Conservation (phyloP, 116 monocot species). For the Iris pallida region DNA sequence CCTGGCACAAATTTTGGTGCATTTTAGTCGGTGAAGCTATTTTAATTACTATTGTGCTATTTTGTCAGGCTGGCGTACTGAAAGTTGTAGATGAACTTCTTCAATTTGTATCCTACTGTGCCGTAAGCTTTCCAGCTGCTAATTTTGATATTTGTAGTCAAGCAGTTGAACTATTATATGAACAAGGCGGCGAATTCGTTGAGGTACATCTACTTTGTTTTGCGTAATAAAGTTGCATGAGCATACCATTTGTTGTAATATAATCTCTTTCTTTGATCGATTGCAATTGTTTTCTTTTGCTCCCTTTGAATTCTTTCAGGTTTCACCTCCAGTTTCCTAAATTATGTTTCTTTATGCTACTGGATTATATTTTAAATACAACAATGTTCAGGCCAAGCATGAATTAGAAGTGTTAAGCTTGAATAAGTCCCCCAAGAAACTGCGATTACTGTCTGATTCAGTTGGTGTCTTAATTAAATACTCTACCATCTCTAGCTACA, state of each 20-base stretch:
- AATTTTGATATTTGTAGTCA: slow-evolving; percentile 16
- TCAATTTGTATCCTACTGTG: slow-evolving; percentile 40
- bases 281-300: background rate
- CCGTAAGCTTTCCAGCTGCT: slow-evolving; percentile 23
- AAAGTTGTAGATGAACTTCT: slow-evolving; percentile 39
- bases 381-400: slow-evolving; percentile 9
- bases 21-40: background rate
- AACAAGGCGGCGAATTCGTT: slow-evolving; percentile 19
- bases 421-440: slow-evolving; percentile 10
- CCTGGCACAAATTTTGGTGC: too few relatives aligned
- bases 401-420: slow-evolving; percentile 5
- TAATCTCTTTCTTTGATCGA: background rate
- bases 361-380: slow-evolving; percentile 34
- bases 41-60: background rate
- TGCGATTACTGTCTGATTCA: slow-evolving; percentile 19
- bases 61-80: slow-evolving; percentile 43
- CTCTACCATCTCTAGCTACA: background rate
- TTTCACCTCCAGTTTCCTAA: slow-evolving; percentile 41
- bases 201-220: slow-evolving; percentile 40
- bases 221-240: background rate
- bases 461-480: slow-evolving; percentile 16
- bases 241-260: background rate
- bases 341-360: slow-evolving; percentile 54
- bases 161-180: slow-evolving; percentile 32
- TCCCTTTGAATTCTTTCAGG: slow-evolving; percentile 23